Evolutionary conservation across 1,284 basidiomycete species (phyloP).

Genomic region (Ustilago sp.): DNA sequence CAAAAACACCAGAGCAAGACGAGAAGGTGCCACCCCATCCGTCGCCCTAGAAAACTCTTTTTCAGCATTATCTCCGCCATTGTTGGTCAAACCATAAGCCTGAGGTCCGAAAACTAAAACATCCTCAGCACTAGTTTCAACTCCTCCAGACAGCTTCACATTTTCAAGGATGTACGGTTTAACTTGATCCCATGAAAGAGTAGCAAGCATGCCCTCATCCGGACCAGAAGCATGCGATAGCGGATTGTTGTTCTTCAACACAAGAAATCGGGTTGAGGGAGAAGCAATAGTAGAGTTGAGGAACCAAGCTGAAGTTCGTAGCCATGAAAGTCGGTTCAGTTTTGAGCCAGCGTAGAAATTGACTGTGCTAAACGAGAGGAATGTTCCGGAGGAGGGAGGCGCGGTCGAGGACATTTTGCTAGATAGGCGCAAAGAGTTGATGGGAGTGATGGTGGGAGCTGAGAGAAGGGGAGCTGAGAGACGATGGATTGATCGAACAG

Average conservation of each 20-base stretch:
- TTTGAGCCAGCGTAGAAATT: conserved; percentile 64
- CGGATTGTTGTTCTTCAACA: conserved; percentile 67
- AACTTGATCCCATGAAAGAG: conserved; percentile 66
- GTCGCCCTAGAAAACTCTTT: conserved; percentile 51
- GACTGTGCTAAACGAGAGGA: conserved; percentile 51
- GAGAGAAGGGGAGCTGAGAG: conserved; percentile 1
- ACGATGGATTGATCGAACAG: conserved; percentile 32
- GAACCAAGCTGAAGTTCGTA: conserved; percentile 65
- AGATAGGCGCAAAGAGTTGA: neutral
- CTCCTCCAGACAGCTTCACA: conserved; percentile 39
- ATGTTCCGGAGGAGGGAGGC: conserved; percentile 15
- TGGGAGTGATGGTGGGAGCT: neutral
- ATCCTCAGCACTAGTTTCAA: conserved; percentile 7
- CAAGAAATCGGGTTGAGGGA: conserved; percentile 63
- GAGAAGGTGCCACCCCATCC: conserved; percentile 50
- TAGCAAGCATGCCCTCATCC: conserved; percentile 52
- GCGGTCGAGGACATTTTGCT: conserved; percentile 18
- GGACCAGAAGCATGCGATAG: conserved; percentile 56
- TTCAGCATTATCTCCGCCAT: neutral
- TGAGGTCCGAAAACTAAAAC: conserved; percentile 58
- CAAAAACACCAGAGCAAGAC: conserved; percentile 61
- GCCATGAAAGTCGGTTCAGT: conserved; percentile 67
- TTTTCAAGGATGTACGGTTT: conserved; percentile 47
- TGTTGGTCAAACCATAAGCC: conserved; percentile 43
- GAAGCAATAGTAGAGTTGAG: conserved; percentile 66